A percentile compares a stretch with the other conserved stretches of the same genome.
These are phyloP conservation scores for Withania somnifera DNA, from an alignment of 305 asterid genomes.

Conservation along the genomic window DNA sequence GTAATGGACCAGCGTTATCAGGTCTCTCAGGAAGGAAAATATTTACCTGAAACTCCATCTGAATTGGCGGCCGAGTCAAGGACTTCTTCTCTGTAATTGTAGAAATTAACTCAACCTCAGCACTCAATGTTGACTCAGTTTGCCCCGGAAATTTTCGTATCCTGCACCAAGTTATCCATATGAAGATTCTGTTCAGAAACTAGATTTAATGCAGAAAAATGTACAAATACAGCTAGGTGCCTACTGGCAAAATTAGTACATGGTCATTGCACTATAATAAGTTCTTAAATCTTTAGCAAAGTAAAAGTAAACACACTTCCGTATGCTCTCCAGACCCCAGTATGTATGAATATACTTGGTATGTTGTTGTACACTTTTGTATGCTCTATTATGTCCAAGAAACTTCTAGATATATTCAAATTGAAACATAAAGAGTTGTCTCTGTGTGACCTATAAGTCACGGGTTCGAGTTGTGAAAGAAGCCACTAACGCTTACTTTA, in stretches of 20 bases:
- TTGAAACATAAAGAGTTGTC: not conserved
- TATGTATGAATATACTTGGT: too few species aligned
- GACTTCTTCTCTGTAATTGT: constrained; percentile 94
- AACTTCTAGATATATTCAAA: not conserved
- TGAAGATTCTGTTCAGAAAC: not conserved
- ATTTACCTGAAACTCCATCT: constrained; percentile 97
- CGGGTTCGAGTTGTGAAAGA: not conserved
- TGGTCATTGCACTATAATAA: not conserved
- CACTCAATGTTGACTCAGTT: constrained; percentile 97
- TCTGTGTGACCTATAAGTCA: not conserved
- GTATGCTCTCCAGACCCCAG: too few species aligned
- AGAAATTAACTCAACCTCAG: constrained; percentile 94
- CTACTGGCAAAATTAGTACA: not conserved
- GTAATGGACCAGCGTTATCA: not conserved
- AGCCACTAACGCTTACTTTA: not conserved
- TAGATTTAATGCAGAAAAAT: not conserved
- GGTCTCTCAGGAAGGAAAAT: not conserved
- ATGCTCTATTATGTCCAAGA: not conserved
- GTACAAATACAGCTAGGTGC: not conserved
- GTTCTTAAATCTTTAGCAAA: not conserved
- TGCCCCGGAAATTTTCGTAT: constrained; percentile 98
- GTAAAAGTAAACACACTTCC: not conserved
- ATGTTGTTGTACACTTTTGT: too few species aligned
- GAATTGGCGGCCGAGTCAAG: constrained; percentile 97
- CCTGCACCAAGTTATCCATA: constrained; percentile 34